phyloP scores from a whole-genome alignment of 768 basidiomycete species.

The Collybiopsis confluens region DNA sequence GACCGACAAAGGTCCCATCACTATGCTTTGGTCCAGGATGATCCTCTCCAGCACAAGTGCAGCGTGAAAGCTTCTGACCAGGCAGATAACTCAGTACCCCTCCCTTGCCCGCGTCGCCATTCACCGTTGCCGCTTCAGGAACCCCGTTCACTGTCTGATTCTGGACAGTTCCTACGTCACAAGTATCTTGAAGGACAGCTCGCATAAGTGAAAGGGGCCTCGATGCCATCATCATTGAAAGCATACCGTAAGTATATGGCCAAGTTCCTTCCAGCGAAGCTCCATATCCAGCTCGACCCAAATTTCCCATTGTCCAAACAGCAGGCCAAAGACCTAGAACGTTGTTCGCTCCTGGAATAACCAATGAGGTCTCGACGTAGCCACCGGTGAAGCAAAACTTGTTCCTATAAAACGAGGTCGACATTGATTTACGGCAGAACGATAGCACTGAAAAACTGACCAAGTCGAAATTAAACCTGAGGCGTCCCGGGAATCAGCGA shows the following conservation, averaged over 20 bases:
- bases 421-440: conserved; percentile 34
- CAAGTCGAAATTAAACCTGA: conserved; percentile 9
- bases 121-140: conserved; percentile 33
- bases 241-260: conserved; percentile 35
- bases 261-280: conserved; percentile 49
- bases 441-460: conserved; percentile 40
- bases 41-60: conserved; percentile 53
- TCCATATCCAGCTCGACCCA: conserved; percentile 48
- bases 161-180: conserved; percentile 54
- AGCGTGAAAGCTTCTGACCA: conserved; percentile 53
- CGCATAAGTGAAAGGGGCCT: neutral
- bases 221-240: neutral
- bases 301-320: conserved; percentile 37
- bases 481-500: neutral
- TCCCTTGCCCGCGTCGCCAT: conserved; percentile 26
- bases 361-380: conserved; percentile 60
- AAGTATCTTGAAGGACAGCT: conserved; percentile 22
- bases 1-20: conserved; percentile 46
- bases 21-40: conserved; percentile 50
- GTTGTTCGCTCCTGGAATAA: conserved; percentile 65
- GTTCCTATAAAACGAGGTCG: conserved; percentile 51
- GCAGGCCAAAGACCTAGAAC: conserved; percentile 77
- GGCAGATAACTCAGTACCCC: conserved; percentile 41
- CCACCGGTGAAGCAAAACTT: conserved; percentile 91
- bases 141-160: conserved; percentile 48